Evolutionary conservation across 148 eudicot species (phyloP).

Genomic region (Chenopodium suecicum): DNA sequence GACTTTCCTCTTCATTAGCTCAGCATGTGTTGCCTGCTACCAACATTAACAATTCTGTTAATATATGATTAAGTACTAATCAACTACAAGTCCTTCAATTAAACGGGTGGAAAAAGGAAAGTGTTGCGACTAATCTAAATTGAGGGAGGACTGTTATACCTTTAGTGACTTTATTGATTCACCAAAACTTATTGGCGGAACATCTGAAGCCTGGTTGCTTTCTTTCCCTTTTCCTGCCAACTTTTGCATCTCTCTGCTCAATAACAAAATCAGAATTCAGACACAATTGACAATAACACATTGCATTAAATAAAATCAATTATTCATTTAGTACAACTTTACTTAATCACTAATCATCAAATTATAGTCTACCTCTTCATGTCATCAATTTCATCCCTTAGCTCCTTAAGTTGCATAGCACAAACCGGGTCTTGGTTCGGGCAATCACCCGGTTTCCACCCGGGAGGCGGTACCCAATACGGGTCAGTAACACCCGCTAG

Average conservation of each 20-base stretch:
- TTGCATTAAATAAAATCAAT: neutral
- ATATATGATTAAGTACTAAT: neutral
- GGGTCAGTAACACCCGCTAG: conserved; percentile 69
- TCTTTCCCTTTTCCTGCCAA: conserved; percentile 18
- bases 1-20: conserved; percentile 37
- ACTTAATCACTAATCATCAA: neutral
- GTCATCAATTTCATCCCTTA: conserved; percentile 36
- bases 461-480: conserved; percentile 86
- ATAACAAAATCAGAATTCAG: neutral
- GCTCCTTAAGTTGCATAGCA: conserved; percentile 35
- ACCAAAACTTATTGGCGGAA: neutral
- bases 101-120: neutral
- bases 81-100: neutral
- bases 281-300: neutral
- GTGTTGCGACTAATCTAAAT: neutral
- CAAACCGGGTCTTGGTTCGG: conserved; percentile 42
- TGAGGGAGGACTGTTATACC: conserved; percentile 16
- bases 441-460: conserved; percentile 82
- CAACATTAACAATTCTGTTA: neutral
- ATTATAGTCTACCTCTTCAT: conserved; percentile 36
- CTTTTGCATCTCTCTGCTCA: conserved; percentile 36
- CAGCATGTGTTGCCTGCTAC: conserved; percentile 33
- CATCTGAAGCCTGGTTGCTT: conserved; percentile 13
- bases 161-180: conserved; percentile 28
- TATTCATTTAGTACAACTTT: conserved; percentile 2